phyloP scores from a whole-genome alignment of 805 yeast species.

The Yamadazyma laniorum region DNA sequence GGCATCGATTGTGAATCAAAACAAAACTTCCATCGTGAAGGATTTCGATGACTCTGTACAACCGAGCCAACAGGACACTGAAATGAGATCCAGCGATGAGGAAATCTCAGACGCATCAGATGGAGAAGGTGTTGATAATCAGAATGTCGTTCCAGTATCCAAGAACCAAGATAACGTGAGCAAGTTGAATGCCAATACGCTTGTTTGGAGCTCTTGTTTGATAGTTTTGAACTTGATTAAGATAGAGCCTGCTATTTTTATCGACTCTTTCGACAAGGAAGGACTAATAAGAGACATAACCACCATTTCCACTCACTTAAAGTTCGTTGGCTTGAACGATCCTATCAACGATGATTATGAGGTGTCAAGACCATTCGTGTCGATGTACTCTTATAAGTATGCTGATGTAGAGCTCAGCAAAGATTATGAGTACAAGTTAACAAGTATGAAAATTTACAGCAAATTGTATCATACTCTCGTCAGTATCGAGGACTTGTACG shows the following conservation, averaged over 20 bases:
- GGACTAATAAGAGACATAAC: constrained; percentile 61
- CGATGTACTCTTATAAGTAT: constrained; percentile 23
- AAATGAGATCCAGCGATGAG: constrained; percentile 4
- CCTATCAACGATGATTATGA: constrained; percentile 16
- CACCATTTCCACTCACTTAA: constrained; percentile 26
- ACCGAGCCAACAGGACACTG: constrained; percentile 5
- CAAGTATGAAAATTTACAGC: constrained; percentile 16
- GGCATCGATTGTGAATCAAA: constrained; percentile 62
- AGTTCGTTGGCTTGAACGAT: constrained; percentile 8
- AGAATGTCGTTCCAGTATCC: not conserved
- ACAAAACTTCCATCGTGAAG: constrained; percentile 29
- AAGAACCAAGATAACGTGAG: constrained; percentile 15
- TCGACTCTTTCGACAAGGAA: constrained; percentile 60
- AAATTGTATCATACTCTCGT: constrained; percentile 17
- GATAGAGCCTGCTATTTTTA: constrained; percentile 24
- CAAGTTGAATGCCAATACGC: constrained; percentile 32
- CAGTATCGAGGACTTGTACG: constrained; percentile 28
- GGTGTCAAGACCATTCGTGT: constrained; percentile 11
- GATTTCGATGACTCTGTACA: constrained; percentile 7
- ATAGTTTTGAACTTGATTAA: constrained; percentile 12
- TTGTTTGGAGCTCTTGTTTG: constrained; percentile 46
- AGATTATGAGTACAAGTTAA: constrained; percentile 22
- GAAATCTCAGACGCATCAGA: constrained; percentile 1
- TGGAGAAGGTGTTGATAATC: not conserved
- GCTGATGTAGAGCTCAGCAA: constrained; percentile 31